Evolutionary conservation across 192 early-diverging fungal species (phyloP).

Genomic region (Umbelopsis ramanniana): DNA sequence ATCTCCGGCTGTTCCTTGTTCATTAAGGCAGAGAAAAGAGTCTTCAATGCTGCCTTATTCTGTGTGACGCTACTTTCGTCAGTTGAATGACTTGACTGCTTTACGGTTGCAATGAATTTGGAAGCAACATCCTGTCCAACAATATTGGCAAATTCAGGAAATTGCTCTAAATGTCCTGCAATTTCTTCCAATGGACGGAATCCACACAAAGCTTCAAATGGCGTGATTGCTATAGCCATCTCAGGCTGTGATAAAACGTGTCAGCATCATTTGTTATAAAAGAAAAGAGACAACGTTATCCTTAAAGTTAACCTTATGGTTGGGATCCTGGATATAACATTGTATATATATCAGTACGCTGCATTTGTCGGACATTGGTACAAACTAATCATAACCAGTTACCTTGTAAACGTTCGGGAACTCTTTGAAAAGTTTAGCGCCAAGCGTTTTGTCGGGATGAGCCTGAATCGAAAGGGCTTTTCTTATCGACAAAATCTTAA

Average conservation of each 20-base stretch:
- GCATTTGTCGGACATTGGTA: background rate
- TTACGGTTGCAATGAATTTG: slow-evolving; percentile 52
- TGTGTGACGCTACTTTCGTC: slow-evolving; percentile 41
- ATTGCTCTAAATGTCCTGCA: slow-evolving; percentile 57
- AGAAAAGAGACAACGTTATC: background rate
- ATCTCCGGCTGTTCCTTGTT: slow-evolving; percentile 50
- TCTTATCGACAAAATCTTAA: slow-evolving; percentile 90
- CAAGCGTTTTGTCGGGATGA: slow-evolving; percentile 94
- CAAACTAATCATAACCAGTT: slow-evolving; percentile 7
- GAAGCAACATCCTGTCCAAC: slow-evolving; percentile 58
- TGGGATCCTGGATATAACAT: slow-evolving; percentile 34
- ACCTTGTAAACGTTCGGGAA: slow-evolving; percentile 87
- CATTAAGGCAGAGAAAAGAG: slow-evolving; percentile 69
- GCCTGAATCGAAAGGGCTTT: slow-evolving; percentile 98
- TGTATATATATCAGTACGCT: background rate
- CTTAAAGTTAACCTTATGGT: slow-evolving; percentile 41
- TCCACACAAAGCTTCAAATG: slow-evolving; percentile 93
- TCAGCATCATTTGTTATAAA: background rate
- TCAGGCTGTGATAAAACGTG: slow-evolving; percentile 77
- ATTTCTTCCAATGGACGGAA: slow-evolving; percentile 90
- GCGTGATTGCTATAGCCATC: slow-evolving; percentile 95
- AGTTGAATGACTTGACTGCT: slow-evolving; percentile 33
- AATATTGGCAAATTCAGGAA: slow-evolving; percentile 80
- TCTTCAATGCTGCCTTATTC: slow-evolving; percentile 50
- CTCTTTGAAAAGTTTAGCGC: slow-evolving; percentile 67